Conservation (phyloP, 805 yeast species). For the Zygoascus tannicola region DNA sequence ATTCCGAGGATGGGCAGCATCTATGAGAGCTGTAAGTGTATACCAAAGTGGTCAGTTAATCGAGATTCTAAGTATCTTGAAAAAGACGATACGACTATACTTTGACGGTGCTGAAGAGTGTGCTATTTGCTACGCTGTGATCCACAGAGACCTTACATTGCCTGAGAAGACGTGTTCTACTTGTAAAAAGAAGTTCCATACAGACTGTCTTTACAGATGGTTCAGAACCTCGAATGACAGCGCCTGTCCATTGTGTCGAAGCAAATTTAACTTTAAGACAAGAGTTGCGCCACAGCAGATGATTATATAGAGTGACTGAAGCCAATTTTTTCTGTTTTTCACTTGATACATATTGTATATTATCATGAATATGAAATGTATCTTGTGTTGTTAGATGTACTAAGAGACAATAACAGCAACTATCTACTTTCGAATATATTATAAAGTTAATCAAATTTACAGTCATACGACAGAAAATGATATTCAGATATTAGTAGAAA, state of each 20-base stretch:
- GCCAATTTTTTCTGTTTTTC: too few relatives aligned
- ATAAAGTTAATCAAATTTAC: too few relatives aligned
- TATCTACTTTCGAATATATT: too few relatives aligned
- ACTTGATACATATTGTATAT: too few relatives aligned
- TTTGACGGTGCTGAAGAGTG: slow-evolving; percentile 95
- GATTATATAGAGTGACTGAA: neutral
- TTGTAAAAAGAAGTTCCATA: slow-evolving; percentile 89
- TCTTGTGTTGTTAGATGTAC: too few relatives aligned
- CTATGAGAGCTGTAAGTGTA: slow-evolving; percentile 75
- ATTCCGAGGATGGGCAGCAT: slow-evolving; percentile 92
- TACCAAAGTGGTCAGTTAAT: slow-evolving; percentile 43
- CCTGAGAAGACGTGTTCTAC: slow-evolving; percentile 86
- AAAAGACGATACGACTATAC: slow-evolving; percentile 68
- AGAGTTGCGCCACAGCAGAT: slow-evolving; percentile 4
- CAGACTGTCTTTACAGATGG: slow-evolving; percentile 96
- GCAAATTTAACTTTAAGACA: slow-evolving; percentile 34
- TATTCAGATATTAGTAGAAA: too few relatives aligned
- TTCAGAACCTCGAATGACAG: slow-evolving; percentile 87
- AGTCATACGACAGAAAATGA: too few relatives aligned
- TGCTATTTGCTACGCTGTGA: slow-evolving; percentile 89
- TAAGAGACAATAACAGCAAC: too few relatives aligned
- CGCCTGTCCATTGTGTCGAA: slow-evolving; percentile 91
- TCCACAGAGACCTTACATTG: slow-evolving; percentile 82
- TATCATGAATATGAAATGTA: too few relatives aligned
- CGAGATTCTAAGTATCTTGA: slow-evolving; percentile 59